Conservation (phyloP, 306 rosid genomes). For the Myrica gale region DNA sequence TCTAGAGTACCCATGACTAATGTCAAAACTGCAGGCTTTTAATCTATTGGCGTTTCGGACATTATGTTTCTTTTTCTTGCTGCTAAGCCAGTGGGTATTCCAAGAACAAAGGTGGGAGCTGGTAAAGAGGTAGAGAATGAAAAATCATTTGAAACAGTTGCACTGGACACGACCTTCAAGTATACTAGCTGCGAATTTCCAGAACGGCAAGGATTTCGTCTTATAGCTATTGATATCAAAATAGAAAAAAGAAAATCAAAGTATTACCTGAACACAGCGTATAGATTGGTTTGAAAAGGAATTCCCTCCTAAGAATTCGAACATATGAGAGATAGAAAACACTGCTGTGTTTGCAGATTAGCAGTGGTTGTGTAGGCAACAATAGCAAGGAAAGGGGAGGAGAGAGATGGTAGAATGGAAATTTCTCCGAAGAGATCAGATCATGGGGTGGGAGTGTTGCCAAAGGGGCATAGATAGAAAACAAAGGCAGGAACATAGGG, state of each 20-base stretch:
- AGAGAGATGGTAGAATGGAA: slow-evolving; percentile 24
- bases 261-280: slow-evolving; percentile 27
- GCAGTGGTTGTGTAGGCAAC: slow-evolving; percentile 21
- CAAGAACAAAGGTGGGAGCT: neutral
- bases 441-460: slow-evolving; percentile 34
- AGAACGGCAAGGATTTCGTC: neutral
- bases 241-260: neutral
- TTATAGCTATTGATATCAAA: neutral
- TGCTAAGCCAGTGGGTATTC: slow-evolving; percentile 23
- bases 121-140: neutral
- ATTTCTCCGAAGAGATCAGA: slow-evolving; percentile 35
- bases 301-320: slow-evolving; percentile 19
- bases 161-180: neutral
- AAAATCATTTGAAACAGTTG: neutral
- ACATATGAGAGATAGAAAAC: slow-evolving; percentile 23
- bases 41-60: slow-evolving; percentile 1
- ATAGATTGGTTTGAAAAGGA: slow-evolving; percentile 4
- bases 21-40: neutral
- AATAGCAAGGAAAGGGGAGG: slow-evolving; percentile 16
- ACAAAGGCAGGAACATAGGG: slow-evolving; percentile 37
- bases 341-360: slow-evolving; percentile 24
- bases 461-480: slow-evolving; percentile 43
- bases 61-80: slow-evolving; percentile 25
- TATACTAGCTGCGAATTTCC: neutral
- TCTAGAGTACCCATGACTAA: slow-evolving; percentile 59